phyloP scores from a whole-genome alignment of 306 rosid species.

The Acacia acuminata region DNA sequence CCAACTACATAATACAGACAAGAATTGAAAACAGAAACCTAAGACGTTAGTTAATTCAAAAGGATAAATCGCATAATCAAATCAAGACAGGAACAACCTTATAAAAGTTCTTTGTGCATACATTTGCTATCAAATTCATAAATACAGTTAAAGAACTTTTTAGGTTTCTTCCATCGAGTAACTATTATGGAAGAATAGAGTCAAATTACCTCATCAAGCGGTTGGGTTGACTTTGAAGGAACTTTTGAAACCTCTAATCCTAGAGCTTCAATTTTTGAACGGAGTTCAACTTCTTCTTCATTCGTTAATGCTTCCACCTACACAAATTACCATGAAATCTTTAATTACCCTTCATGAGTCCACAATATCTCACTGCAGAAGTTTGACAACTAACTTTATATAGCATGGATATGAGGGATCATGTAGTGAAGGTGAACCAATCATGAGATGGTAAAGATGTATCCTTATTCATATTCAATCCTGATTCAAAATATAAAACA shows the following conservation, averaged over 20 bases:
- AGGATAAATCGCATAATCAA: conserved; percentile 1
- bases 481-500: neutral
- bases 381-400: neutral
- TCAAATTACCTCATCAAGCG: conserved; percentile 57
- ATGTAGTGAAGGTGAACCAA: neutral
- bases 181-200: conserved; percentile 10
- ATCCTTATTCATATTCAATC: conserved; percentile 1
- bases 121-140: neutral
- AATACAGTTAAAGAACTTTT: neutral
- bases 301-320: conserved; percentile 86
- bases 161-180: neutral
- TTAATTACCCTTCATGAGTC: conserved; percentile 28
- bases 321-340: conserved; percentile 25
- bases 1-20: conserved; percentile 50
- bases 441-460: conserved; percentile 13
- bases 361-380: neutral
- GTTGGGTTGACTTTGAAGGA: conserved; percentile 65
- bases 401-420: neutral
- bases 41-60: conserved; percentile 9
- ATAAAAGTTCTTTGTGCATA: neutral
- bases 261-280: conserved; percentile 90
- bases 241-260: conserved; percentile 90
- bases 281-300: conserved; percentile 91
- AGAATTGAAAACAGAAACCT: neutral
- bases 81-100: neutral